Conservation (phyloP, 2,329 filamentous ascomycete genomes). For the Phaeosphaeriaceae sp. region DNA sequence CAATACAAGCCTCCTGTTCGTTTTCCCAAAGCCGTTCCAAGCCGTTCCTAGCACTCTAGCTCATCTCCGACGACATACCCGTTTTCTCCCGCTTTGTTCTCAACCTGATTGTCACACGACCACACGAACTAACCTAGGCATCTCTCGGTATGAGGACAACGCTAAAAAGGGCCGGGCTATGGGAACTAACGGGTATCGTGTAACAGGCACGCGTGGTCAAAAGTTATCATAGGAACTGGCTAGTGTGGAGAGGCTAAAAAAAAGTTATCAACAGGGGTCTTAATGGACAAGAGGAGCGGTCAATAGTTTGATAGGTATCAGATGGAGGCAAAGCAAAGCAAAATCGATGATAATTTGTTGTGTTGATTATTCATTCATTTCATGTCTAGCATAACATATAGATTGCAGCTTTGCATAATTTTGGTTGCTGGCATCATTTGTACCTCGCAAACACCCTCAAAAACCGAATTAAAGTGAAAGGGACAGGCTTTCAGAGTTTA, state of each 20-base stretch:
- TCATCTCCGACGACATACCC: neutral
- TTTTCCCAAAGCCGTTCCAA: neutral
- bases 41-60: neutral
- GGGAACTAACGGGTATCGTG: conserved; percentile 1
- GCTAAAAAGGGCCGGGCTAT: neutral
- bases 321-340: neutral
- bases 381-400: conserved; percentile 36
- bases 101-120: conserved; percentile 7
- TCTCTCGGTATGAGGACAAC: neutral
- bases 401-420: conserved; percentile 21
- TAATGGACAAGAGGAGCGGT: neutral
- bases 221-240: neutral
- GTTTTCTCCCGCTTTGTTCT: conserved; percentile 1
- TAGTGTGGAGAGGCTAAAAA: neutral
- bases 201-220: neutral
- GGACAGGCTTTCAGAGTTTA: conserved; percentile 36
- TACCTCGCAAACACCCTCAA: conserved; percentile 10
- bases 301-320: too few relatives aligned
- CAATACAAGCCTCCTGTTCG: too few relatives aligned
- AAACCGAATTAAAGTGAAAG: conserved; percentile 5
- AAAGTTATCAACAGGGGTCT: neutral
- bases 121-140: neutral
- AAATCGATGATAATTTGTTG: conserved; percentile 3
- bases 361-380: conserved; percentile 35
- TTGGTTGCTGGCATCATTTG: conserved; percentile 14